Base-by-base conservation (phyloP, 202 grass and related monocot species). In the Musa balbisiana region DNA sequence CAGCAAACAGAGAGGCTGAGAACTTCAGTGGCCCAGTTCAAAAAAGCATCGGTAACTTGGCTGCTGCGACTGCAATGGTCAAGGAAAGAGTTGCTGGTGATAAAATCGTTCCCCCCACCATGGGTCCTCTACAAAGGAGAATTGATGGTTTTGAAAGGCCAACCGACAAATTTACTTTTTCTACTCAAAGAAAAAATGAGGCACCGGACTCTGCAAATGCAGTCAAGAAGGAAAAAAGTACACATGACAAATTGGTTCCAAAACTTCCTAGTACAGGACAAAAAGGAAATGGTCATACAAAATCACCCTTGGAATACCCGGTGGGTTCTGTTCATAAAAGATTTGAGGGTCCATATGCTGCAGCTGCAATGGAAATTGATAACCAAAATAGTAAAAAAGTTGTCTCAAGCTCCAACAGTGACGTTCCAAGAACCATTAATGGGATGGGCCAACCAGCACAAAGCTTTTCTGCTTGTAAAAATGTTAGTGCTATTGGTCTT, bases 391-490 rank as follows among this genome's bases (percentile, higher is more conserved):
- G 4, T 76, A 65, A 76, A 49, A 64, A 64, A 53, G 59, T 52
- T 56, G 19, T 23, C 23, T 84, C 85, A 72, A 85, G 80, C 74
- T 76, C 91, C n/a, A 90, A 79, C 62, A 83, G 85, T 84, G 83
- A 78, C 72, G 83, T 90, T 27, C 81, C 84, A 67, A 87, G 83
- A 70, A 80, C 87, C 60, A 90, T 87, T 26, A 73, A 59, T 87
- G 87, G 91, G 25, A 78, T 80, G 64, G 81, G 76, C 73, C 69
- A 23, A 15, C 49, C 79, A 53, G 49, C 50, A 73, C 55, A 58
- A 27, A 74, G 9, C 23, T n/a, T 74, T 74, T 29, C 72, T 74
- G 52, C 12, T 58, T 5, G 13, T 19, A 74, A 56, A 63, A 50
- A 51, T 17, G 13, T 73, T 62, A 19, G 74, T 21, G 55, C 49